phyloP scores from a whole-genome alignment of 1,139 yeast genomes.

The Candida sanyaensis region DNA sequence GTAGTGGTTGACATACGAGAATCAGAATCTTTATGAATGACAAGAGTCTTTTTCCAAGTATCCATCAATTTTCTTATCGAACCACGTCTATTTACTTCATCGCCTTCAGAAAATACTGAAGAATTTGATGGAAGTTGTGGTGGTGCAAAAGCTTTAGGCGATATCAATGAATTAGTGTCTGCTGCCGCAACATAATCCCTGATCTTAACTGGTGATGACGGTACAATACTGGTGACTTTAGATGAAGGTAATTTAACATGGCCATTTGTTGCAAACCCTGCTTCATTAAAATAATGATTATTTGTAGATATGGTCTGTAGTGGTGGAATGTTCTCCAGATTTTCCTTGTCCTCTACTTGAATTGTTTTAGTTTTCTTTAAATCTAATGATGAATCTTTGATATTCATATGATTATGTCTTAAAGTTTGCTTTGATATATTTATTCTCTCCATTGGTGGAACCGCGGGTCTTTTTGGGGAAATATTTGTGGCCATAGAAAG shows the following conservation, averaged over 20 bases:
- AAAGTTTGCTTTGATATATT: slow-evolving; percentile 8
- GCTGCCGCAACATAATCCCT: slow-evolving; percentile 43
- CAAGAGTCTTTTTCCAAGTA: slow-evolving; percentile 39
- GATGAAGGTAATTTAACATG: slow-evolving; percentile 50
- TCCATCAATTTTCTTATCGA: slow-evolving; percentile 44
- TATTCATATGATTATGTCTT: slow-evolving; percentile 40
- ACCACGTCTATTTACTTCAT: slow-evolving; percentile 28
- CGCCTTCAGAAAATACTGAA: slow-evolving; percentile 6
- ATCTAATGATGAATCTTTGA: slow-evolving; percentile 45
- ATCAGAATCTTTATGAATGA: slow-evolving; percentile 5
- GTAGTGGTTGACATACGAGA: neutral
- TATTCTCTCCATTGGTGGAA: slow-evolving; percentile 1
- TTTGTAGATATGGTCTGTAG: slow-evolving; percentile 25
- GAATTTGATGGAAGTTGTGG: slow-evolving; percentile 11
- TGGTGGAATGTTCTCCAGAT: slow-evolving; percentile 8
- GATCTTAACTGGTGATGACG: slow-evolving; percentile 70
- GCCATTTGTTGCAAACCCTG: slow-evolving; percentile 55
- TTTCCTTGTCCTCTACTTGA: slow-evolving; percentile 4
- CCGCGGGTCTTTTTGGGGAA: slow-evolving; percentile 7
- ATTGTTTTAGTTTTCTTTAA: slow-evolving; percentile 30
- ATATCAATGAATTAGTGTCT: neutral
- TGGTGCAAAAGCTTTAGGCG: slow-evolving; percentile 5
- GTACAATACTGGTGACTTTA: slow-evolving; percentile 47
- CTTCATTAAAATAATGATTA: slow-evolving; percentile 4
- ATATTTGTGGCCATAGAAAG: slow-evolving; percentile 4